Base-by-base conservation (phyloP, 2,329 filamentous ascomycete species). In the Colletotrichum incanum region DNA sequence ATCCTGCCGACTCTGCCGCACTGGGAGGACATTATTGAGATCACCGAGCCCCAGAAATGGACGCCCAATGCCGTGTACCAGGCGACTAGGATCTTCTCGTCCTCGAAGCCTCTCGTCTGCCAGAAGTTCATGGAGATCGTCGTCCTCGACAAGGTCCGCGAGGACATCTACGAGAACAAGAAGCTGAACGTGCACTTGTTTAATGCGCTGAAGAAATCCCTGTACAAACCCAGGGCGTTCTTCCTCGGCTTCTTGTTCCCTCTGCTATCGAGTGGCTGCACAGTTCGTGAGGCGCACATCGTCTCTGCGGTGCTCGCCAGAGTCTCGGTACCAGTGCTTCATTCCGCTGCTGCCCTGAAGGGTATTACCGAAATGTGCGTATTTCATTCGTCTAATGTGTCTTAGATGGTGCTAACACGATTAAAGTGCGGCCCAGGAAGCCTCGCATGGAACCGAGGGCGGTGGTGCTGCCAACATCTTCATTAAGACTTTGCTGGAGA, bases 171-270 rank as follows among this genome's bases (percentile, higher is more conserved):
- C 79, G 95, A 99, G 82, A 95, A 92, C 74, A 96, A 96, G 83
- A 98, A 98, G 81, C 88, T 99, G 70, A 98, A 98, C 78, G 93
- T 98, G 0, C 96, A 99, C 81, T 87, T 98, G 9, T 99, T 98
- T 88, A 96, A 97, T 77, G 90, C 94, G 0, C 86, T 99, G 69
- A 98, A 98, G 84, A 98, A 98, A 81, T 91, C 91, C 9, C 88
- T 98, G 18, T 98, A 98, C 86, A 97, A 98, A 82, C 96, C 96
- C 8, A 93, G 94, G 0, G 95, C 95, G 23, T 99, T 97, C 84
- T 99, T 99, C 89, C 61, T 74, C 47, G 96, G 95, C 5, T 91
- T 99, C 76, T 87, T 99, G 20, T 98, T 98, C 80, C 96, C 96
- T 0, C 89, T 99, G 23, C 92, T 98, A 12, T 90, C 90, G 11